These are phyloP conservation scores for Hygrophorus pudorinus DNA, from an alignment of 768 basidiomycete genomes.

Conservation along the genomic window DNA sequence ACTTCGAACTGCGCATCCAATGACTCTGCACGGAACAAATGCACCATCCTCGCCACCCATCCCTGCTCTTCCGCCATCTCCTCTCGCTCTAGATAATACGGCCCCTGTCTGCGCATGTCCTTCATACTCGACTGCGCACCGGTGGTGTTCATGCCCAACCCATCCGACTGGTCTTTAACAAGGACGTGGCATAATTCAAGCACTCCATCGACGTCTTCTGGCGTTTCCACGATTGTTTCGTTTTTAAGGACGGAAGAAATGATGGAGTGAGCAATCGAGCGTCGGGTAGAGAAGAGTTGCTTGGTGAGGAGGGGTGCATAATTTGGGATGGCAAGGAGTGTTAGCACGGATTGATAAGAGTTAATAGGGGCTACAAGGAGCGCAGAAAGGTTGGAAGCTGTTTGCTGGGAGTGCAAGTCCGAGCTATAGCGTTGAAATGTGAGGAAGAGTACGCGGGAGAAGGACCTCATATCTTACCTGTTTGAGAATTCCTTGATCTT, in stretches of 20 bases:
- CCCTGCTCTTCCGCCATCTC: conserved; percentile 98
- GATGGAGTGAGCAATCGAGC: conserved; percentile 90
- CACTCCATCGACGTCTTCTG: conserved; percentile 91
- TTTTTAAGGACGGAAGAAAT: conserved; percentile 94
- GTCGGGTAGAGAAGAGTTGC: conserved; percentile 85
- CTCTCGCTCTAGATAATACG: conserved; percentile 62
- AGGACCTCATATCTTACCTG: conserved; percentile 37
- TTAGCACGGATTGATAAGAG: conserved; percentile 92
- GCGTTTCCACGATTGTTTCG: conserved; percentile 88
- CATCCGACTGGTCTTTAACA: conserved; percentile 73
- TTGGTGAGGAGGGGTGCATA: conserved; percentile 75
- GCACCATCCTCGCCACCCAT: conserved; percentile 97
- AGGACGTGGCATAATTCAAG: conserved; percentile 88
- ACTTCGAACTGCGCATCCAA: conserved; percentile 88
- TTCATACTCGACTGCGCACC: conserved; percentile 26
- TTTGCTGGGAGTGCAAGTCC: conserved; percentile 82
- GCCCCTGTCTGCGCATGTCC: conserved; percentile 46
- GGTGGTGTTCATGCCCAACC: conserved; percentile 18
- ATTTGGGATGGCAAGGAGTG: conserved; percentile 89
- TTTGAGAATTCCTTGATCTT: conserved; percentile 81
- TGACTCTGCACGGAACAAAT: conserved; percentile 84
- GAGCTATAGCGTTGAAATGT: conserved; percentile 39
- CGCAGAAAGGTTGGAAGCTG: conserved; percentile 82
- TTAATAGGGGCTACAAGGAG: conserved; percentile 92
- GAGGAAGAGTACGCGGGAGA: neutral